Conservation (phyloP, 805 yeast species). For the Blastobotrys peoriensis region DNA sequence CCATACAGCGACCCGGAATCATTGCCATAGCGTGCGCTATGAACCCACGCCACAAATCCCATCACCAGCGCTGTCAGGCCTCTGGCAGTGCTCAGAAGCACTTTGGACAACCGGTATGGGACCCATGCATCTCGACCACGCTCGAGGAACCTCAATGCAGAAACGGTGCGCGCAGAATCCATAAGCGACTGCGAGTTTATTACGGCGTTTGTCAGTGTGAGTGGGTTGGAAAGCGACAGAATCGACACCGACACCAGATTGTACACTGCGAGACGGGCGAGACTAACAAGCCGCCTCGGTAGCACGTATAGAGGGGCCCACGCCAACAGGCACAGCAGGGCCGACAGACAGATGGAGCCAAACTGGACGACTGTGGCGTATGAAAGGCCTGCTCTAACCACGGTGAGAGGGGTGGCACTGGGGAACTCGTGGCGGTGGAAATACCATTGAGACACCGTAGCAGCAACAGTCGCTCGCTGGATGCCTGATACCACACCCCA, state of each 20-base stretch:
- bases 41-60: constrained; percentile 36
- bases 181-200: constrained; percentile 29
- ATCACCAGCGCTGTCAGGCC: constrained; percentile 31
- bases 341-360: constrained; percentile 32
- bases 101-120: constrained; percentile 34
- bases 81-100: constrained; percentile 33
- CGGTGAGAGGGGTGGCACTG: constrained; percentile 15
- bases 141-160: constrained; percentile 13
- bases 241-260: constrained; percentile 27
- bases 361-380: constrained; percentile 29
- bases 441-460: constrained; percentile 36
- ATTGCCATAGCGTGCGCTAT: constrained; percentile 31
- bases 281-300: constrained; percentile 25
- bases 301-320: constrained; percentile 33
- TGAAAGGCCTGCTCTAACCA: constrained; percentile 22
- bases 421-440: constrained; percentile 25
- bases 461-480: constrained; percentile 32
- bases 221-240: constrained; percentile 29
- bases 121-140: neutral
- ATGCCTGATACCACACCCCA: constrained; percentile 36
- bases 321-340: constrained; percentile 28
- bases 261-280: constrained; percentile 22
- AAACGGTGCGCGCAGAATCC: constrained; percentile 28
- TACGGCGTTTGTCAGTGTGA: constrained; percentile 34
- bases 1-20: constrained; percentile 35